Conservation (phyloP, 257 asterid species). For the Ligustrum vulgare region DNA sequence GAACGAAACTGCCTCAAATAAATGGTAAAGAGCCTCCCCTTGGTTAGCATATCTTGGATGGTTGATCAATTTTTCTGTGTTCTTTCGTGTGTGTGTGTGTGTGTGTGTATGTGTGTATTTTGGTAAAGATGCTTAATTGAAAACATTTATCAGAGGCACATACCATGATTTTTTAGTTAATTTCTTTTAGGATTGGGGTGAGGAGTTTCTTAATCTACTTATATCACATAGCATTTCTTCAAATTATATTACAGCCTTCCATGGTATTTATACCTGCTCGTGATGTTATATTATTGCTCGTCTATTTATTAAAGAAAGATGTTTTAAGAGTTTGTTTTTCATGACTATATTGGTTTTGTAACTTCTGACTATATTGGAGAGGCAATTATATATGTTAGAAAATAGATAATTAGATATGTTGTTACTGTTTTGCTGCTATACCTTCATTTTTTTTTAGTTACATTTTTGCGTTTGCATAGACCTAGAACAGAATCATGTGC, state of each 20-base stretch:
- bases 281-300: too few relatives aligned
- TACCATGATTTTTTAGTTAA: neutral
- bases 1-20: constrained; percentile 62
- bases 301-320: too few relatives aligned
- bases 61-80: constrained; percentile 4
- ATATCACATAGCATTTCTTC: neutral
- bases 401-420: neutral
- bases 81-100: too few relatives aligned
- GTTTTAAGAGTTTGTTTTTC: neutral
- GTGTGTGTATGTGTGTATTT: neutral
- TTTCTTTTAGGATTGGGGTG: neutral
- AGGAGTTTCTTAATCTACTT: neutral
- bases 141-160: neutral
- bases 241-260: too few relatives aligned
- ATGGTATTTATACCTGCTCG: too few relatives aligned
- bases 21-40: constrained; percentile 56
- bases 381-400: neutral
- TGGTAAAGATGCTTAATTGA: constrained; percentile 3
- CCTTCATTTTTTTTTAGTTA: constrained; percentile 12
- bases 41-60: neutral
- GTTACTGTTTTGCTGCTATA: neutral
- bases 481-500: too few relatives aligned
- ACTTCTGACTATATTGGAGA: neutral
- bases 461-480: constrained; percentile 16
- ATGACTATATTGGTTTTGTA: neutral